Evolutionary conservation across 2,329 filamentous ascomycete species (phyloP).

Genomic region (Graphiopsis chlorocephala): DNA sequence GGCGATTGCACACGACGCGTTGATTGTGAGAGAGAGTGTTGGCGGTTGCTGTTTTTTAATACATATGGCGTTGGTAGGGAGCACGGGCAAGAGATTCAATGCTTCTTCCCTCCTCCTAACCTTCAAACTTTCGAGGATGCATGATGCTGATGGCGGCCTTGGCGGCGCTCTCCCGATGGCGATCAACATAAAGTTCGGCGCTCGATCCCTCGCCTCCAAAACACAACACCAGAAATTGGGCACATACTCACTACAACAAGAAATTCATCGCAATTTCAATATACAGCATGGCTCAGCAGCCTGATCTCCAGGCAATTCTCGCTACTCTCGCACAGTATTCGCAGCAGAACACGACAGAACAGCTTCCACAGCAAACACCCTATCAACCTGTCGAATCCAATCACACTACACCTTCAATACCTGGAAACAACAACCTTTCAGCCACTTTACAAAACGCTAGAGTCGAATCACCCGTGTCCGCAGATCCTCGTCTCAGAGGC

Average conservation of each 20-base stretch:
- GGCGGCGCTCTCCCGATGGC: not conserved
- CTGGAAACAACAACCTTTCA: not conserved
- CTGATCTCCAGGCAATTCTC: slow-evolving; percentile 35
- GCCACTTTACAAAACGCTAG: not conserved
- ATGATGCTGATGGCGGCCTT: slow-evolving; percentile 12
- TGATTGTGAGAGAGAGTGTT: not conserved
- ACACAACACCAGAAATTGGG: not conserved
- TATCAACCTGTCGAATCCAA: not conserved
- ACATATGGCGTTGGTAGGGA: slow-evolving; percentile 14
- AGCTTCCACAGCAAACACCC: slow-evolving; percentile 1
- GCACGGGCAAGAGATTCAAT: slow-evolving; percentile 1
- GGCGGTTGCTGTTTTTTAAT: slow-evolving; percentile 11
- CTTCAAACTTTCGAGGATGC: slow-evolving; percentile 13
- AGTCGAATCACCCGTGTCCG: not conserved
- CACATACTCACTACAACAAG: not conserved
- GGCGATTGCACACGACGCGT: slow-evolving; percentile 1
- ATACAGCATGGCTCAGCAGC: slow-evolving; percentile 17
- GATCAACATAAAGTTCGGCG: not conserved
- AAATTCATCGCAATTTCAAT: not conserved
- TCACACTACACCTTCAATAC: not conserved
- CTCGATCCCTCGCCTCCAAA: not conserved
- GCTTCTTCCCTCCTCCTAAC: slow-evolving; percentile 11
- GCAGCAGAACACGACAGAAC: not conserved
- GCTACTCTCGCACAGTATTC: slow-evolving; percentile 32
- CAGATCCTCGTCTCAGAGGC: slow-evolving; percentile 13